A percentile compares a stretch with the other conserved stretches of the same genome.
Conservation (phyloP, 1,284 basidiomycete species). For the Irpex lacteus region DNA sequence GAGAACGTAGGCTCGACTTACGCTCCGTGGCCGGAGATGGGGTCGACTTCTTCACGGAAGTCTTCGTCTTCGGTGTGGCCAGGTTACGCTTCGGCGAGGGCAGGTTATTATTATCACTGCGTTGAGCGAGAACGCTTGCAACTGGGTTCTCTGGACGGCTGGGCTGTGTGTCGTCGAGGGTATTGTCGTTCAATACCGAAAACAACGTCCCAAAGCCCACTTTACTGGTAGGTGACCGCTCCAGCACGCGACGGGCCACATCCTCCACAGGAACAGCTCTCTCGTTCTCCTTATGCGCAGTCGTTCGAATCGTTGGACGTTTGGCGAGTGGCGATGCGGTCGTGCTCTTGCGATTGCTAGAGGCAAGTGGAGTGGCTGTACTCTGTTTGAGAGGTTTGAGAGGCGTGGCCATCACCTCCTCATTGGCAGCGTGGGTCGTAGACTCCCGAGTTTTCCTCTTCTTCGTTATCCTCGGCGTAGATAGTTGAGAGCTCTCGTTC, state of each 20-base stretch:
- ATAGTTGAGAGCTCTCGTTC: not conserved
- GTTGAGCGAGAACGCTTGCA: not conserved
- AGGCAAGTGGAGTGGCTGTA: not conserved
- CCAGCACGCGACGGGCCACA: not conserved
- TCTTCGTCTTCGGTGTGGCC: not conserved
- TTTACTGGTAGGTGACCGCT: not conserved
- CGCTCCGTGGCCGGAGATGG: not conserved
- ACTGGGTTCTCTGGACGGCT: not conserved
- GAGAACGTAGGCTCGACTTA: not conserved
- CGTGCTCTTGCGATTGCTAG: not conserved
- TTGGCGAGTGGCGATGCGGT: not conserved
- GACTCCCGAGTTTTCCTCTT: not conserved
- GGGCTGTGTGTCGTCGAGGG: not conserved
- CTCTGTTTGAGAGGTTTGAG: not conserved
- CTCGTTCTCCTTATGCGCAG: not conserved
- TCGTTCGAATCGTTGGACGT: not conserved
- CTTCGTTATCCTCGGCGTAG: not conserved
- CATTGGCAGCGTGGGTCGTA: not conserved
- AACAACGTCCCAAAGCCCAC: not conserved
- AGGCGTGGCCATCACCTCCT: not conserved
- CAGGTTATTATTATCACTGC: not conserved
- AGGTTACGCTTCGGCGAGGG: not conserved
- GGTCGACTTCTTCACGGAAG: not conserved
- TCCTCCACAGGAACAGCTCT: not conserved
- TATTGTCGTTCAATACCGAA: not conserved